Percentiles rank a stretch among this genome's conserved stretches.
Evolutionary conservation across 2,329 filamentous ascomycete species (phyloP).

Genomic region (Thermochaetoides dissita): DNA sequence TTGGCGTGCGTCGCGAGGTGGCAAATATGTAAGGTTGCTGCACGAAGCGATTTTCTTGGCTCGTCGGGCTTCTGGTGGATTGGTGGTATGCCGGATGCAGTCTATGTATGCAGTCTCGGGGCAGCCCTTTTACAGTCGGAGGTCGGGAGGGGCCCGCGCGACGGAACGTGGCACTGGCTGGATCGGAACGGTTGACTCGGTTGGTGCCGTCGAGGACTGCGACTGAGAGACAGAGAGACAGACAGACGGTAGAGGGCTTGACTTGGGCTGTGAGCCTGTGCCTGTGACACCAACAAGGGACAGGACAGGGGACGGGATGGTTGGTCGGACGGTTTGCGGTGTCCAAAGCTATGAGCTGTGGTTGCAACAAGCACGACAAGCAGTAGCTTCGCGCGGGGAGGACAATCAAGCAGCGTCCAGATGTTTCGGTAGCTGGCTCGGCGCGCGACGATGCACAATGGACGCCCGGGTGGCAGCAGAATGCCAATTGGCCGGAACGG

Average conservation of each 20-base stretch:
- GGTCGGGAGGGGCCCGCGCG: background rate
- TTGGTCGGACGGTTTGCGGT: constrained; percentile 3
- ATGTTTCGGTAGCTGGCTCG: background rate
- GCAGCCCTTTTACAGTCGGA: too few species aligned
- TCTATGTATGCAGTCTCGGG: constrained; percentile 5
- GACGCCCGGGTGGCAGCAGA: background rate
- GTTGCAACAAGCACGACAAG: too few species aligned
- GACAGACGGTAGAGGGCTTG: too few species aligned
- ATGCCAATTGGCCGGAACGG: constrained; percentile 1
- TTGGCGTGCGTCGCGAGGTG: constrained; percentile 11
- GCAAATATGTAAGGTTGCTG: constrained; percentile 15
- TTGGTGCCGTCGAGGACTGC: background rate
- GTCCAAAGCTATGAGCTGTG: too few species aligned
- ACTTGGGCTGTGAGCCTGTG: too few species aligned
- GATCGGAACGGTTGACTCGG: constrained; percentile 3
- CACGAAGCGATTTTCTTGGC: constrained; percentile 13
- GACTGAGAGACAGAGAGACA: too few species aligned
- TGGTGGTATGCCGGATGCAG: constrained; percentile 4
- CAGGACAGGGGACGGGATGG: background rate
- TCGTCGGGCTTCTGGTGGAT: constrained; percentile 4
- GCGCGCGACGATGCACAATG: background rate
- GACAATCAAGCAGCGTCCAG: background rate
- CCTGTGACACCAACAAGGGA: too few species aligned
- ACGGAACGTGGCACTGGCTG: constrained; percentile 3
- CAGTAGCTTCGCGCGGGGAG: too few species aligned